Percentiles rank a stretch among this genome's conserved stretches.
These are phyloP conservation scores for Erythrobasidium hasegawianum DNA, from an alignment of 1,284 basidiomycete species.

Conservation along the genomic window DNA sequence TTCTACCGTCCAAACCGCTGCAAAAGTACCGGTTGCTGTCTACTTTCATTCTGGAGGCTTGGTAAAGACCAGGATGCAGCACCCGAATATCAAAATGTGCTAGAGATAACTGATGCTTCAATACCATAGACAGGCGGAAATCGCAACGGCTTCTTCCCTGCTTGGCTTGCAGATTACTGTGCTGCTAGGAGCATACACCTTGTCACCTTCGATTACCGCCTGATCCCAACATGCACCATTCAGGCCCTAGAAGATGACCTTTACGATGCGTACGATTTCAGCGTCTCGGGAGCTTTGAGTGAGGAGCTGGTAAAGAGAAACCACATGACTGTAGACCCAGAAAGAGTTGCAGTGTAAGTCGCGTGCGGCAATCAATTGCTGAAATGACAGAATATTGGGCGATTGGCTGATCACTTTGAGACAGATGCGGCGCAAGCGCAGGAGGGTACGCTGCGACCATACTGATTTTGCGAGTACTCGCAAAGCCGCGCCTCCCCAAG, in stretches of 20 bases:
- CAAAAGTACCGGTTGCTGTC: conserved; percentile 3
- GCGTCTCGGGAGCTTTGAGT: background rate
- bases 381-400: too few relatives aligned
- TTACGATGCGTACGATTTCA: conserved; percentile 10
- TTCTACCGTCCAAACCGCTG: background rate
- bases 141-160: conserved; percentile 24
- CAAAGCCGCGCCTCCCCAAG: conserved; percentile 7
- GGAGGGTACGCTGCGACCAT: conserved; percentile 6
- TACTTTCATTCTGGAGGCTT: conserved; percentile 30
- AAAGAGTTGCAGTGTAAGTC: conserved; percentile 1
- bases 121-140: conserved; percentile 20
- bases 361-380: too few relatives aligned
- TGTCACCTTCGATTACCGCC: conserved; percentile 24
- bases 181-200: conserved; percentile 14
- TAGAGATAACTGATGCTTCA: background rate
- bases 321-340: conserved; percentile 1
- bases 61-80: too few relatives aligned
- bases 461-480: conserved; percentile 14
- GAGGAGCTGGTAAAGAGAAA: background rate
- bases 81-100: too few relatives aligned
- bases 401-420: too few relatives aligned
- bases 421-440: conserved; percentile 12
- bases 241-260: conserved; percentile 14
- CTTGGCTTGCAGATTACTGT: conserved; percentile 21
- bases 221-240: conserved; percentile 26